Percentiles rank a stretch among this genome's conserved stretches.
Conservation (phyloP, 2,329 filamentous ascomycete genomes). For the Colletotrichum orbiculare region DNA sequence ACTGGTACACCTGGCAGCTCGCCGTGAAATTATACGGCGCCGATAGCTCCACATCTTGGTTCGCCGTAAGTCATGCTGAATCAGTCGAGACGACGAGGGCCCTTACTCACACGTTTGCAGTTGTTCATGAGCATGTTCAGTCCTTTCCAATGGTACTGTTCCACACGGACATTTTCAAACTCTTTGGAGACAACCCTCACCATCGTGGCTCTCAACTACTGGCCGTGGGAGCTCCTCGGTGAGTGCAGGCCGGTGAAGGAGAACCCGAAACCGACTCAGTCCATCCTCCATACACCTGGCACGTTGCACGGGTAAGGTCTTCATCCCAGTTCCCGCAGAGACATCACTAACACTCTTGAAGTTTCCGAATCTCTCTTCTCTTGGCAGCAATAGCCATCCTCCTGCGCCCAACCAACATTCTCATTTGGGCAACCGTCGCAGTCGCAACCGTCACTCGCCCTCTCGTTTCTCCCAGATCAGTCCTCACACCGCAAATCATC, state of each 20-base stretch:
- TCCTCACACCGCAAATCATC: conserved; percentile 56
- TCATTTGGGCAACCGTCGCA: conserved; percentile 83
- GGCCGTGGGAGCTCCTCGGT: conserved; percentile 83
- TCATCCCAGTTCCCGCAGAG: too few relatives aligned
- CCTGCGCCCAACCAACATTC: conserved; percentile 86
- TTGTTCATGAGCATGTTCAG: conserved; percentile 77
- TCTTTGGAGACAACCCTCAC: conserved; percentile 92
- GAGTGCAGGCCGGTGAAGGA: conserved; percentile 52
- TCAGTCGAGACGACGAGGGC: not conserved
- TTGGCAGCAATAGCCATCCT: conserved; percentile 86
- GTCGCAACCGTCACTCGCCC: conserved; percentile 56
- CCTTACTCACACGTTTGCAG: conserved; percentile 51
- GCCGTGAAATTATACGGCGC: conserved; percentile 78
- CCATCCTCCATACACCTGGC: conserved; percentile 40
- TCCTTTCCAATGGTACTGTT: conserved; percentile 98
- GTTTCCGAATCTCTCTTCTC: conserved; percentile 69
- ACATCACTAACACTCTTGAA: conserved; percentile 38
- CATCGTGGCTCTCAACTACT: conserved; percentile 79
- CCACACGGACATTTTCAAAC: conserved; percentile 93
- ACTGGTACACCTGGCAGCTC: conserved; percentile 90
- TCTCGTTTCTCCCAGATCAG: conserved; percentile 50
- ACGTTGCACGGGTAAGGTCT: conserved; percentile 42
- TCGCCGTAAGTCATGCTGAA: conserved; percentile 67
- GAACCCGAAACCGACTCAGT: conserved; percentile 49
- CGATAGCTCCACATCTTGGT: conserved; percentile 71